Evolutionary conservation across 306 rosid species (phyloP), one percentile per base, ranked within the genome.

Genomic region (Delonix regia): DNA sequence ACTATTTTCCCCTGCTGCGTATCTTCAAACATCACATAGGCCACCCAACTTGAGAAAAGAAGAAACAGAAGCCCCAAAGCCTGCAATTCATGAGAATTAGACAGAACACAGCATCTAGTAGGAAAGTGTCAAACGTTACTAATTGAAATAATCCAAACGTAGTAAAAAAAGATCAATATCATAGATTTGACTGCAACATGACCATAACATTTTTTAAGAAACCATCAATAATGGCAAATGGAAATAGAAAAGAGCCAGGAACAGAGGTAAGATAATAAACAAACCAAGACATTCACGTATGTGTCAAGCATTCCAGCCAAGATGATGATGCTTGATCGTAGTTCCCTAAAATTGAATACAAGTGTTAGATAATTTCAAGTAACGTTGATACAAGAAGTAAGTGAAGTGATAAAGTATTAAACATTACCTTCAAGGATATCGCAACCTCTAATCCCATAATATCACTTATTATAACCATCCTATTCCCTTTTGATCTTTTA

Each of bases 11-110:
- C 99, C 80, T 95, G 90, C 62, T 82, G 76, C 8, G 99, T 93
- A 80, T 95, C 99, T 87, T 93, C 99, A 86, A 95, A 95, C 77
- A 95, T 83, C 82, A 95, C 98, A 84, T 90, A 95, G 25, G 96
- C 98, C 73, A 95, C 81, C 99, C 99, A 95, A 80, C 97, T 93
- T 42, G 98, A 53, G 83, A 95, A 93, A 82, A 95, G 83, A 88
- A 95, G 98, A 88, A 95, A 95, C 52, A 95, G 83, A 84, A 93
- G 82, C 79, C 90, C 83, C 74, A 95, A 83, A 80, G 94, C 97
- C 99, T 95, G 96, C 87, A 90, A 87, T 77, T 69, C 63, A 61
- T 59, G 59, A 57, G 69, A 86, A 52, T 59, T 36, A 53, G 73
- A 57, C 33, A 72, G 53, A 44, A 30, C 41, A 57, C 48, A 30